Evolutionary conservation across 2,329 filamentous ascomycete genomes (phyloP).

Genomic region (Ophiostoma himal-ulmi): DNA sequence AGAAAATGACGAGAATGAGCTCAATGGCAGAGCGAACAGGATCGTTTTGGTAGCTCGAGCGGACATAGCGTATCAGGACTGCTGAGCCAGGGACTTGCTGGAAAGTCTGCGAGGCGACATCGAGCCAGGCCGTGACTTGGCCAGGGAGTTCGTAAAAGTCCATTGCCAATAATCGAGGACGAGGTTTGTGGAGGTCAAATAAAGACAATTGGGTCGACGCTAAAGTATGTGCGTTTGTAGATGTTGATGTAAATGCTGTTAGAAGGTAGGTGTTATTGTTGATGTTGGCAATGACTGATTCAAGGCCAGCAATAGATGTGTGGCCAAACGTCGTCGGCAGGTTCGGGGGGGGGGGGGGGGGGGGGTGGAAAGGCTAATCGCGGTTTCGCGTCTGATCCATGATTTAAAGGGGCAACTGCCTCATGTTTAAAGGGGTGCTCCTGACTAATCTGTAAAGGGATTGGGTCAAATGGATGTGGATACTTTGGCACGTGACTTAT

Average conservation of each 20-base stretch:
- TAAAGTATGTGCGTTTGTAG: neutral
- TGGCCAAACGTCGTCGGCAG: conserved; percentile 2
- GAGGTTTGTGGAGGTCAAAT: neutral
- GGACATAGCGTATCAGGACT: conserved; percentile 90
- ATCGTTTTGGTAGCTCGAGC: conserved; percentile 96
- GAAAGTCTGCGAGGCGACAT: conserved; percentile 58
- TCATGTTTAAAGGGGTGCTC: neutral
- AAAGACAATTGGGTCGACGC: neutral
- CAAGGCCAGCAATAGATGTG: neutral
- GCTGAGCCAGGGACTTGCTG: conserved; percentile 90
- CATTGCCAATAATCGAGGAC: conserved; percentile 39
- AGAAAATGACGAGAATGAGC: conserved; percentile 89
- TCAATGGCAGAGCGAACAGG: conserved; percentile 91
- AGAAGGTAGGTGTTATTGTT: neutral
- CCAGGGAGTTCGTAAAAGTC: conserved; percentile 57
- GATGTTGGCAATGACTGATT: neutral
- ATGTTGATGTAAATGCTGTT: neutral
- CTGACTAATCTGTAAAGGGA: neutral
- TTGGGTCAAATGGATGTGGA: neutral
- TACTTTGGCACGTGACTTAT: neutral
- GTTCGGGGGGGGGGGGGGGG: conserved; percentile 9
- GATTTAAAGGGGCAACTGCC: conserved; percentile 15
- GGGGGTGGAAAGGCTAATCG: conserved; percentile 10
- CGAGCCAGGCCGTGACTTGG: conserved; percentile 47
- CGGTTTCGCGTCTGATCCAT: conserved; percentile 1